Base-by-base conservation (phyloP, 805 yeast genomes). In the Myxozyma kluyveri region DNA sequence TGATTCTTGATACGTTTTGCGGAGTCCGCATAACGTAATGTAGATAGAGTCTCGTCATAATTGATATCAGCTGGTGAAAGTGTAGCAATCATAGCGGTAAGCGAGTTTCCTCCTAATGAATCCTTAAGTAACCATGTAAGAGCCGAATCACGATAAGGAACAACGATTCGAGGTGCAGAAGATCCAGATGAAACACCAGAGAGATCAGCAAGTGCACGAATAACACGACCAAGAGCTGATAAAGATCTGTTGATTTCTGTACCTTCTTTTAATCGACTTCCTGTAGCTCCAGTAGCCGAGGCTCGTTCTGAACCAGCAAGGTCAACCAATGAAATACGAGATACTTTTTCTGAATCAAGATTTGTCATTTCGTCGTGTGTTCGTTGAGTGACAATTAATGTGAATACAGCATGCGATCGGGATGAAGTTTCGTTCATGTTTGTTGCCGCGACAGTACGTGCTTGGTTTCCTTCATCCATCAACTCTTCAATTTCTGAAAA, bases 71-170 rank as follows among this genome's bases (percentile, higher is more conserved):
- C 74, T 0, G 95, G 95, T 0, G 95, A 82, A 0, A 88, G 74
- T 65, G 95, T 88, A 19, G 93, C 93, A n/a, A 88, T 77, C 85
- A 88, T 81, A 1, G 84, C 83, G 0, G 95, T 89, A 63, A 84
- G 86, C n/a, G 93, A 83, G 63, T 86, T 85, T 1, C 96, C 96
- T 1, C 93, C 88, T 33, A 88, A 69, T 53, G 80, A 81, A 59
- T 86, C 91, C 62, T 82, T 83, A 56, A 87, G 71, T 1, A 87
- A 69, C 80, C 90, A 84, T 0, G 95, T 87, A 48, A 87, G 69
- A 0, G 76, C 73, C 0, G 95, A 85, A 60, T 87, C 95, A 56
- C 95, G 72, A 61, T 83, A 84, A 0, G 91, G 91, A 14, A 56
- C 51, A 27, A 56, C 56, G 14, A 14, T 9, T 9, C 33, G 33